Conservation (phyloP, 2,329 filamentous ascomycete species). For the Amesomyces nigricolor region DNA sequence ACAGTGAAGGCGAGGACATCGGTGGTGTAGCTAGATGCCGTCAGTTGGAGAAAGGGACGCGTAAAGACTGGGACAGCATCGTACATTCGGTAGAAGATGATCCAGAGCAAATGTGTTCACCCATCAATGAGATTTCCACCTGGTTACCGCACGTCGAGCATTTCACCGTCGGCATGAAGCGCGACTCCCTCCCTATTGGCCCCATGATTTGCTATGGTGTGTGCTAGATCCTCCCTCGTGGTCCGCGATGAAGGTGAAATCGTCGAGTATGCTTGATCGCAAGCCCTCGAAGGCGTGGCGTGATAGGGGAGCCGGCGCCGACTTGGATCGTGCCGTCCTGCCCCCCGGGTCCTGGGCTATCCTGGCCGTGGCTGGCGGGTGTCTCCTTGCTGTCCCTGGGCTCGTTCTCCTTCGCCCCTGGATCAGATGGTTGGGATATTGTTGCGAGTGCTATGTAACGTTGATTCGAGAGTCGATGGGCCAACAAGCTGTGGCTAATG, state of each 20-base stretch:
- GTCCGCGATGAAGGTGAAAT: background rate
- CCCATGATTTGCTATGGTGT: conserved; percentile 39
- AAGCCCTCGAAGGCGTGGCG: background rate
- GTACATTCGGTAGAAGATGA: conserved; percentile 44
- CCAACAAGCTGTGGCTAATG: conserved; percentile 1
- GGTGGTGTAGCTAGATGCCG: conserved; percentile 36
- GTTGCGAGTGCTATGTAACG: background rate
- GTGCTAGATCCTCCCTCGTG: conserved; percentile 7
- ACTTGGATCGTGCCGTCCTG: background rate
- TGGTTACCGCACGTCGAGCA: conserved; percentile 74
- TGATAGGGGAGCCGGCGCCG: background rate
- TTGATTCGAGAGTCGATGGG: background rate
- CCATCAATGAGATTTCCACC: conserved; percentile 80
- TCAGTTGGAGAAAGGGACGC: conserved; percentile 11
- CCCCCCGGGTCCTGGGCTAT: conserved; percentile 15
- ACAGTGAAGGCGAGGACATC: conserved; percentile 27
- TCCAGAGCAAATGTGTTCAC: conserved; percentile 67
- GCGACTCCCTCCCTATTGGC: conserved; percentile 51
- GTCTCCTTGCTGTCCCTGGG: background rate
- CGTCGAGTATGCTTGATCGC: background rate
- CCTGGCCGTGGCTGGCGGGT: conserved; percentile 12
- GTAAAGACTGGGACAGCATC: background rate
- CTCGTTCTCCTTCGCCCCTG: background rate
- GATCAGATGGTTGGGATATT: background rate
- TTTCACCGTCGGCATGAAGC: conserved; percentile 77